A percentile compares a stretch with the other conserved stretches of the same genome.
Evolutionary conservation across 352 stramenopile species (phyloP).

Genomic region (Thraustochytrium sp.): DNA sequence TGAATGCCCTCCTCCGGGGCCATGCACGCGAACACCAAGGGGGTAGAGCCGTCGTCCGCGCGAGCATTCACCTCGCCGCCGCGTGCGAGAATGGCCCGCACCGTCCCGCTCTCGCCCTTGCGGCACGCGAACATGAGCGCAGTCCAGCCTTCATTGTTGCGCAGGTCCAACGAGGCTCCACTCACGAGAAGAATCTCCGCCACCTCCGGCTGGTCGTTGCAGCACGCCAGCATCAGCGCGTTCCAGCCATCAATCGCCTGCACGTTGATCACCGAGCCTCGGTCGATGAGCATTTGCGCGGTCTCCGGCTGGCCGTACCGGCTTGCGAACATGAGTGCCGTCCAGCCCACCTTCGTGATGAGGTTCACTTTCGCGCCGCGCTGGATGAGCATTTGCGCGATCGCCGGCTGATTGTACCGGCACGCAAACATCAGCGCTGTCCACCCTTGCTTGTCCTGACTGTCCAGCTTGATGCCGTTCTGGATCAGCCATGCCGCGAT

Average conservation of each 20-base stretch:
- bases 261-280: neutral
- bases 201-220: neutral
- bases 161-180: neutral
- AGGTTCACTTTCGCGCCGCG: neutral
- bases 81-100: neutral
- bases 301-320: slow-evolving; percentile 9
- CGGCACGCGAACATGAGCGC: neutral
- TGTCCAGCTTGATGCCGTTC: neutral
- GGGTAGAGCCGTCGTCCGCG: no score
- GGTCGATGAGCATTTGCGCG: neutral
- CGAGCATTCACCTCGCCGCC: neutral
- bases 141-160: neutral
- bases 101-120: neutral
- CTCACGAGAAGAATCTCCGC: neutral
- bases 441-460: neutral
- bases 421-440: slow-evolving; percentile 29
- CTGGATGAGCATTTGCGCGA: neutral
- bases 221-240: slow-evolving; percentile 27
- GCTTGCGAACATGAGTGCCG: slow-evolving; percentile 18
- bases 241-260: neutral
- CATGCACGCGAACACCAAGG: neutral
- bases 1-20: no score
- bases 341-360: neutral
- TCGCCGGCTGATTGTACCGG: neutral
- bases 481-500: neutral